Conservation (phyloP, 2,329 filamentous ascomycete genomes). For the Westerdykella sp. region DNA sequence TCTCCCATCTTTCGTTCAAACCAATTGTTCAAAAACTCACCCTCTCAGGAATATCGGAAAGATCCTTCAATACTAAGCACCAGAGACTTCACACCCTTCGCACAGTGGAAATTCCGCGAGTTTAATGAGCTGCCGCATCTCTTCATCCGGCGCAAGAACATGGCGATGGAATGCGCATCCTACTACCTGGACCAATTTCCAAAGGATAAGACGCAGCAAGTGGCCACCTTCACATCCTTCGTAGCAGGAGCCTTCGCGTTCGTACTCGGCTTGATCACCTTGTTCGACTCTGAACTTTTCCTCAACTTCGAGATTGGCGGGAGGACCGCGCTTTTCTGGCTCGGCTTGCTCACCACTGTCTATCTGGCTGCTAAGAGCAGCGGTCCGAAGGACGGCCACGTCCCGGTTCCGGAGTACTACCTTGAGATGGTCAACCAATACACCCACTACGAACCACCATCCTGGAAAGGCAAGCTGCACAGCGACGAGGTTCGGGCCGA, state of each 20-base stretch:
- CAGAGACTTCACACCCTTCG: conserved; percentile 83
- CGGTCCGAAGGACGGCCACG: conserved; percentile 76
- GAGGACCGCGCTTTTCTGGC: conserved; percentile 83
- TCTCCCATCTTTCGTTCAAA: not conserved
- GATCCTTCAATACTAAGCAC: conserved; percentile 84
- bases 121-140: conserved; percentile 95
- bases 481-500: conserved; percentile 89
- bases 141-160: conserved; percentile 81
- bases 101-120: conserved; percentile 96
- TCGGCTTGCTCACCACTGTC: conserved; percentile 73
- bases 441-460: conserved; percentile 82
- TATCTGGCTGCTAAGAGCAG: conserved; percentile 79
- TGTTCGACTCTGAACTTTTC: conserved; percentile 88
- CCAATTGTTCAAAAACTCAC: not conserved
- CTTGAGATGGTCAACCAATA: conserved; percentile 85
- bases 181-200: conserved; percentile 94
- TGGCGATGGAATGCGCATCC: conserved; percentile 90
- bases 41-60: conserved; percentile 76
- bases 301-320: conserved; percentile 90
- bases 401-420: conserved; percentile 88
- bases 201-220: conserved; percentile 83
- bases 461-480: conserved; percentile 86
- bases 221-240: conserved; percentile 80
- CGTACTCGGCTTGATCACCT: conserved; percentile 73
- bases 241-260: conserved; percentile 80